Percentiles rank a stretch among this genome's conserved stretches.
phyloP scores from a whole-genome alignment of 768 basidiomycete genomes.

The Boletus speciosus region DNA sequence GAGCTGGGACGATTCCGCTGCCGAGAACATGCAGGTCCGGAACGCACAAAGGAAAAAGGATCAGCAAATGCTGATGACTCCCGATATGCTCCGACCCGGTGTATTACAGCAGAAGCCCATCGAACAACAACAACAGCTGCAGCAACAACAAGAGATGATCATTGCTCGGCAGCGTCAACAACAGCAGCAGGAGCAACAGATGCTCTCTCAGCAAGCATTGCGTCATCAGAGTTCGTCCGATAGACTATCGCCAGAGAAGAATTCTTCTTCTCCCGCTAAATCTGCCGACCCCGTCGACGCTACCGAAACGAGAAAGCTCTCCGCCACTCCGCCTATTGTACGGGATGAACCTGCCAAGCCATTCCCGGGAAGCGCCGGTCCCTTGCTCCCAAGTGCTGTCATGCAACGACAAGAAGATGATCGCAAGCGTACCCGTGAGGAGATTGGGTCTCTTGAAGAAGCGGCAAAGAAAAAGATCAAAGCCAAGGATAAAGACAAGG shows the following conservation, averaged over 20 bases:
- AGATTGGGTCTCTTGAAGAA: slow-evolving; percentile 44
- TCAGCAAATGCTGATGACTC: slow-evolving; percentile 21
- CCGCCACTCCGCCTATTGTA: slow-evolving; percentile 74
- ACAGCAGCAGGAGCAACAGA: slow-evolving; percentile 34
- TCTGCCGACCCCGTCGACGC: slow-evolving; percentile 64
- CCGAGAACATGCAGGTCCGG: slow-evolving; percentile 45
- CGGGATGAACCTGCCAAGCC: slow-evolving; percentile 44
- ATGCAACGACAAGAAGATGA: slow-evolving; percentile 51
- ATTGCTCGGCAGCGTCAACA: slow-evolving; percentile 34
- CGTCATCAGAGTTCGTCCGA: slow-evolving; percentile 50
- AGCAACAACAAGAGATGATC: slow-evolving; percentile 22
- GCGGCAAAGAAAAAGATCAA: slow-evolving; percentile 49
- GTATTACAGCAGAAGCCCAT: slow-evolving; percentile 23
- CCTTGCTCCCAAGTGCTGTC: slow-evolving; percentile 37
- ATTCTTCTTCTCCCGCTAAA: slow-evolving; percentile 24
- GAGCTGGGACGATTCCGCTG: slow-evolving; percentile 78
- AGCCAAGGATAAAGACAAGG: slow-evolving; percentile 48
- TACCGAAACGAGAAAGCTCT: slow-evolving; percentile 73
- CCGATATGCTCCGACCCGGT: slow-evolving; percentile 37
- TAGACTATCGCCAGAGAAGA: slow-evolving; percentile 34
- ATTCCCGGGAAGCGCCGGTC: slow-evolving; percentile 14
- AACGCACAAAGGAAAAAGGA: slow-evolving; percentile 27
- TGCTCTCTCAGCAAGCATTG: slow-evolving; percentile 30
- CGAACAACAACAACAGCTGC: slow-evolving; percentile 4
- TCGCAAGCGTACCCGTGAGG: slow-evolving; percentile 50